phyloP scores from a whole-genome alignment of 148 eudicot genomes.

The Fagopyrum homotropicum region DNA sequence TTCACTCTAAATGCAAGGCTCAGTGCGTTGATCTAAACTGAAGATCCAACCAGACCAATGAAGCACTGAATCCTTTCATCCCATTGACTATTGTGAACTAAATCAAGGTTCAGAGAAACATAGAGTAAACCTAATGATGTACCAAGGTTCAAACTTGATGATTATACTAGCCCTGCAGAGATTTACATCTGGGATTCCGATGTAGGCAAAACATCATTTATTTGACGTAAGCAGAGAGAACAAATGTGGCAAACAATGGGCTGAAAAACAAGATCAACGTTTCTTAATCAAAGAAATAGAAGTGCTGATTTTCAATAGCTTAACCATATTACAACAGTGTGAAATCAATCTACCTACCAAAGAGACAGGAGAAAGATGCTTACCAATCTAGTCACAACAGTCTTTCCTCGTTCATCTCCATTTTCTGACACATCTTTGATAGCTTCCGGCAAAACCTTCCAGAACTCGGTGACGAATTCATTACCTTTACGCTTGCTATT shows the following conservation, averaged over 20 bases:
- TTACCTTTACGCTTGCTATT: slow-evolving; percentile 97
- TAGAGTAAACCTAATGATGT: not conserved
- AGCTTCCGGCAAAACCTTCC: slow-evolving; percentile 97
- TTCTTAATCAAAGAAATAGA: not conserved
- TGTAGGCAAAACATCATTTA: slow-evolving; percentile 3
- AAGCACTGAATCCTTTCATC: not conserved
- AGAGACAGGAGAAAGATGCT: slow-evolving; percentile 15
- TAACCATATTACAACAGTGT: not conserved
- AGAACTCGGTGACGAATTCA: slow-evolving; percentile 87
- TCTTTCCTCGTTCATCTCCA: slow-evolving; percentile 74
- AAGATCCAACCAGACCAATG: not conserved
- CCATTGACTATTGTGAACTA: not conserved
- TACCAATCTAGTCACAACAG: slow-evolving; percentile 82
- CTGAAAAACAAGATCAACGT: not conserved
- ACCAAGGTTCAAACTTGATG: not conserved
- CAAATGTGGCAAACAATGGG: not conserved
- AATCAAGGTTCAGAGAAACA: not conserved
- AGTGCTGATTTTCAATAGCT: not conserved
- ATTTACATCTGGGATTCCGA: not conserved
- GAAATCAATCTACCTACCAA: not conserved
- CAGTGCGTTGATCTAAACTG: not conserved
- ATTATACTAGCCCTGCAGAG: not conserved
- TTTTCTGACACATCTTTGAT: slow-evolving; percentile 64
- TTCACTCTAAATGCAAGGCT: no score
- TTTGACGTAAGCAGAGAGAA: not conserved